A percentile compares a stretch with the other conserved stretches of the same genome.
phyloP scores from a whole-genome alignment of 179 eudicot species.

The Pouteria campechiana region DNA sequence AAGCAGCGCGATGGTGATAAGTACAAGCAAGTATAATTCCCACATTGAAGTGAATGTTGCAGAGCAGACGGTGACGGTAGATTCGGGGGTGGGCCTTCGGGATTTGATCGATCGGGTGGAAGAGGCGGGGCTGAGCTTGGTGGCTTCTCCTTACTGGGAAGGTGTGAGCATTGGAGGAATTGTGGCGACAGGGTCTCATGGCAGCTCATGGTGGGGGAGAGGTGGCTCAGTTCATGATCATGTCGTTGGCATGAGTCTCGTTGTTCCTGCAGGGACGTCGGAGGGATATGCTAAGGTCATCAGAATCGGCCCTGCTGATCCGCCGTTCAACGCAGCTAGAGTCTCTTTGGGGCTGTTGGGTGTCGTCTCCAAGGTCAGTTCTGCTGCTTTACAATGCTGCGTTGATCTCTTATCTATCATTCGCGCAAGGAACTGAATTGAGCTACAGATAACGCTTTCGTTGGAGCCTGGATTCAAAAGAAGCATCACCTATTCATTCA shows the following conservation, averaged over 20 bases:
- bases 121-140: constrained; percentile 44
- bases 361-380: constrained; percentile 63
- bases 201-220: constrained; percentile 84
- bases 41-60: constrained; percentile 24
- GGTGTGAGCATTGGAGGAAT: constrained; percentile 70
- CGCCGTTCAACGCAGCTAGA: constrained; percentile 47
- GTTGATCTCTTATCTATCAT: not conserved
- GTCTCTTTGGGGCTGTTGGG: constrained; percentile 72
- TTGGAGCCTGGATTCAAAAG: constrained; percentile 60
- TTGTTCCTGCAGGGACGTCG: constrained; percentile 26
- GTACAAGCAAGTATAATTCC: constrained; percentile 38
- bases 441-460: constrained; percentile 41
- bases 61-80: constrained; percentile 40
- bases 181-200: constrained; percentile 62
- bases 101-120: constrained; percentile 43
- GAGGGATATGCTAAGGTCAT: constrained; percentile 60
- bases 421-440: not conserved
- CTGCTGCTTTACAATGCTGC: no score
- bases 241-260: constrained; percentile 43
- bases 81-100: constrained; percentile 55
- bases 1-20: constrained; percentile 26
- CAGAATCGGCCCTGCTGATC: constrained; percentile 21
- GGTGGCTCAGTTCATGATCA: constrained; percentile 83
- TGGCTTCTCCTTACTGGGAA: constrained; percentile 75
- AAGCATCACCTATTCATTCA: constrained; percentile 54